Conservation (phyloP, 179 eudicot genomes). For the Vitellaria paradoxa region DNA sequence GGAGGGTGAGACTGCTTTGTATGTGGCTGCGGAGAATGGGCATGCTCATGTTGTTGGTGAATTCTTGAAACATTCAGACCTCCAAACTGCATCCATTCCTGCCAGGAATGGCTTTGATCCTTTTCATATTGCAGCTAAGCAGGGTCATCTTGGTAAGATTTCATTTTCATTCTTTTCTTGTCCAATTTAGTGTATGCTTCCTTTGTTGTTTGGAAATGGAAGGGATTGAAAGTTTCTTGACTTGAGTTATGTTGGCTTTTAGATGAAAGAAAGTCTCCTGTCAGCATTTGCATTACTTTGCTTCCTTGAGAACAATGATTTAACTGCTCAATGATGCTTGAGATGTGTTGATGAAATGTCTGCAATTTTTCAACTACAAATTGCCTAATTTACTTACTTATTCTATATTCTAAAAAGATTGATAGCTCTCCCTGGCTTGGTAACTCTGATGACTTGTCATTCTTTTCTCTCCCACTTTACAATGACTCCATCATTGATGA, state of each 20-base stretch:
- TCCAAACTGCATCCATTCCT: conserved; percentile 57
- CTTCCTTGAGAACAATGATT: not conserved
- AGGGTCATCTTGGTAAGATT: conserved; percentile 76
- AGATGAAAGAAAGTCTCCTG: not conserved
- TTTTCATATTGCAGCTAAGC: conserved; percentile 80
- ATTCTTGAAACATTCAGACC: conserved; percentile 64
- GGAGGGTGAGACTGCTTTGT: conserved; percentile 75
- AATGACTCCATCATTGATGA: not conserved
- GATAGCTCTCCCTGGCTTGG: not conserved
- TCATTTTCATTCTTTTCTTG: not conserved
- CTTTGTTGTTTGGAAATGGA: conserved; percentile 9
- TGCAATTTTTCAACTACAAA: not conserved
- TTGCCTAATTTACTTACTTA: not conserved
- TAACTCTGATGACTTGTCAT: not conserved
- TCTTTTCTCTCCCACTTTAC: not conserved
- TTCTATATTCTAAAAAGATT: not conserved
- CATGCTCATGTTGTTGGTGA: conserved; percentile 57
- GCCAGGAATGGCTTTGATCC: conserved; percentile 81
- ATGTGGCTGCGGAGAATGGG: conserved; percentile 77
- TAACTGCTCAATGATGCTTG: not conserved
- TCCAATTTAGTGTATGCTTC: not conserved
- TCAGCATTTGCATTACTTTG: not conserved
- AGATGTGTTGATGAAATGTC: not conserved
- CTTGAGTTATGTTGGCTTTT: not conserved
- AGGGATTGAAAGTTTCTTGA: not conserved